Base-by-base conservation (phyloP, 1,284 basidiomycete genomes). In the Tremellales sp. region DNA sequence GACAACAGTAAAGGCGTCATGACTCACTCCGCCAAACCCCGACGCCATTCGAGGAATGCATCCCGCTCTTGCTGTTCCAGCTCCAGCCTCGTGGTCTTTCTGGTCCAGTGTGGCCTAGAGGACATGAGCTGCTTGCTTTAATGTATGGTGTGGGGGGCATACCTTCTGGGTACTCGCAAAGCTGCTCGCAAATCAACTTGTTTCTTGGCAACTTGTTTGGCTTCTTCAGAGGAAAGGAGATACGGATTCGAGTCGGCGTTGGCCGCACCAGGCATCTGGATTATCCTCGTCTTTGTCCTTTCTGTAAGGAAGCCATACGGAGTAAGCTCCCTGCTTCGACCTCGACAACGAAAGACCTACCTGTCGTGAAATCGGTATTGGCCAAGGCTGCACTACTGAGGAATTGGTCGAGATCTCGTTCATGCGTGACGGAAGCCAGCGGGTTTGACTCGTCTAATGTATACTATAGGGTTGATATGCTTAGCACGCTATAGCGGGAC, bases 361-460 rank as follows among this genome's bases (percentile, higher is more conserved):
- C 91, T 29, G 92, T 95, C n/a, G 91, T 92, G 66, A 99, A 99
- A 63, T 99, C 90, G 13, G 85, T 86, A 44, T 88, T 94, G 18
- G 95, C 95, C 42, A 99, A 76, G 56, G 90, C 86, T 3, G 95
- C 95, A 16, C 91, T 97, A 67, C 84, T 94, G 51, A 99, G 75
- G 70, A 99, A 98, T 71, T 94, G 92, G 60, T 97, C 94, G 24
- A 99, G 77, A 75, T 97, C 92, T 50, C 84, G 79, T 74, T 99
- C 92, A 72, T 98, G 94, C 0, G 95, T 99, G 32, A 99, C 84
- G 1, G 93, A 97, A 60, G 85, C 83, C 26, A 98, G 79, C 33
- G 83, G 84, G 49, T 81, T 81, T 9, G 79, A 85, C 45, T 85
- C 58, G 62, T 94, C 89, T 14, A 85, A 84, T 29, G 81, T 81